phyloP scores from a whole-genome alignment of 352 stramenopile genomes.

The Phytophthora litchii region DNA sequence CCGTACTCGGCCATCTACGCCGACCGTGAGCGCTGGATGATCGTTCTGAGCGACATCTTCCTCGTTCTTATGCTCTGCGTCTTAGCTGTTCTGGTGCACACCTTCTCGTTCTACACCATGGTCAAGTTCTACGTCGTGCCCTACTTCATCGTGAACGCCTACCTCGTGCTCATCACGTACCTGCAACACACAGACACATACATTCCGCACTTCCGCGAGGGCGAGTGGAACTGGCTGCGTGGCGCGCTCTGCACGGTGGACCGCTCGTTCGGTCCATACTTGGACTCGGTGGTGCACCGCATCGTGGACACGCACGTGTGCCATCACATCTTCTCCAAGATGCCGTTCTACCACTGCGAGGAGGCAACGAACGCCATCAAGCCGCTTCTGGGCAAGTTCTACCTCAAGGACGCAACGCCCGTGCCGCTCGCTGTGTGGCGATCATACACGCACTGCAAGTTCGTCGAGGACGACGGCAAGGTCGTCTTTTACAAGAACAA shows the following conservation, averaged over 20 bases:
- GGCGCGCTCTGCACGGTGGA: constrained; percentile 98
- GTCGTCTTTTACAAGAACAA: constrained; percentile 92
- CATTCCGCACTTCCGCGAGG: constrained; percentile 95
- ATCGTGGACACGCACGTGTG: constrained; percentile 98
- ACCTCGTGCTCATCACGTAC: constrained; percentile 98
- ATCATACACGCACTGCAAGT: constrained; percentile 94
- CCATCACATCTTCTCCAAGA: constrained; percentile 99
- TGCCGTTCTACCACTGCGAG: constrained; percentile 98
- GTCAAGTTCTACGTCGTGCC: constrained; percentile 95
- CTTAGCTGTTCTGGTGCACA: constrained; percentile 61
- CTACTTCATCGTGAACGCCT: constrained; percentile 96
- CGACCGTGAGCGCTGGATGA: constrained; percentile 91
- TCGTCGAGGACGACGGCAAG: constrained; percentile 92
- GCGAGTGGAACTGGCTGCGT: constrained; percentile 97
- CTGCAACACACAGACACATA: constrained; percentile 98
- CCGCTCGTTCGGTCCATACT: constrained; percentile 94
- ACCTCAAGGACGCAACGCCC: constrained; percentile 94
- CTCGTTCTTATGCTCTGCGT: constrained; percentile 76
- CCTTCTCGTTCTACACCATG: constrained; percentile 85
- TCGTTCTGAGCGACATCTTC: constrained; percentile 92
- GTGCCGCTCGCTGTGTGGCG: constrained; percentile 92
- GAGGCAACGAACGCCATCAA: constrained; percentile 95
- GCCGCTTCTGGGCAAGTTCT: constrained; percentile 94
- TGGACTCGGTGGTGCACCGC: constrained; percentile 97
- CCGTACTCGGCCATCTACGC: constrained; percentile 95